Base-by-base conservation (phyloP, 805 yeast genomes). In the Pichia scutulata region DNA sequence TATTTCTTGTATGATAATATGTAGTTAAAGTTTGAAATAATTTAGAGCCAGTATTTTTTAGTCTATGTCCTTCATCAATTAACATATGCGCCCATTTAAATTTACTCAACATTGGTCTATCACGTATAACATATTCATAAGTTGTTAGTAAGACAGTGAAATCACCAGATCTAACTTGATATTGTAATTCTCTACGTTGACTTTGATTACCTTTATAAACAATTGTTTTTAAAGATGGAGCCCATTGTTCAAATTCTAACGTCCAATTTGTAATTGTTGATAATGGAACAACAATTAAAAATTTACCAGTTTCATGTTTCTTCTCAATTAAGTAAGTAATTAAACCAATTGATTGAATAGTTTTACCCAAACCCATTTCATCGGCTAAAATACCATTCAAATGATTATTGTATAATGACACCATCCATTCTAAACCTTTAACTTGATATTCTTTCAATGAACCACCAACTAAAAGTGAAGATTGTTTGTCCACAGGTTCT, bases 261-360 rank as follows among this genome's bases (percentile, higher is more conserved):
- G 86, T 84, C 95, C 95, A 86, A 63, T 86, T 86, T 1, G 95
- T 85, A 41, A 86, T 77, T 0, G 95, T 87, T 2, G 93, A 86
- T 55, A 86, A 71, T 5, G 95, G 95, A 28, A 86, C 95, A 65
- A 86, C 82, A 42, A 86, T 88, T 61, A 86, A 74, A 58, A 82
- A 86, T 51, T 87, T 87, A 30, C 84, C 88, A 44, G 74, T 76
- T 43, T 74, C 77, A 49, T 81, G 76, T 60, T 86, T 86, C 40
- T 67, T 71, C 61, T 86, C 95, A 52, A 77, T 76, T 49, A 87
- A 70, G 61, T 87, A 82, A 1, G 92, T 77, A 21, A 86, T 72
- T 57, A 86, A 70, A 0, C 93, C 85, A 51, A 86, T 82, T n/a
- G 90, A 80, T 65, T 86, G 95, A 58, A 80, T 80, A 16, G 85